Conservation (phyloP, 2,329 filamentous ascomycete genomes). For the Coniochaeta sp. region DNA sequence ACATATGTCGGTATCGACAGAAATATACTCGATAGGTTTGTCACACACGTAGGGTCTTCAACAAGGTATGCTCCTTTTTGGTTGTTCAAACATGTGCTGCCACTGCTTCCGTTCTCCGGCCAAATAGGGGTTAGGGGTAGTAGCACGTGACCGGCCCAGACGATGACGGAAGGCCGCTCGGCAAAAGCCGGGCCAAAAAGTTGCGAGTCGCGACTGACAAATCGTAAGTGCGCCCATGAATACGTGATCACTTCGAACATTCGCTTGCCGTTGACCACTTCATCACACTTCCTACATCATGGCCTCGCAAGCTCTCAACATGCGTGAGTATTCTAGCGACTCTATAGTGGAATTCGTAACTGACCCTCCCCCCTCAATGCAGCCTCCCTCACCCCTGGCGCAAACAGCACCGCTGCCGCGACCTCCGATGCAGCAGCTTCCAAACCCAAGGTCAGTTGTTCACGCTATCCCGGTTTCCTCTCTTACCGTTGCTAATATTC, state of each 20-base stretch:
- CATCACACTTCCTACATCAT: neutral
- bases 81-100: no score
- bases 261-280: neutral
- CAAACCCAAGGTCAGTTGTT: constrained; percentile 34
- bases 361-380: neutral
- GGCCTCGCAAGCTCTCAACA: constrained; percentile 1
- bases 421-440: constrained; percentile 10
- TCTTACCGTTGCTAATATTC: neutral
- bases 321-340: neutral
- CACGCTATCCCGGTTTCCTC: neutral
- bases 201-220: constrained; percentile 1
- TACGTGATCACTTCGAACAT: neutral
- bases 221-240: neutral
- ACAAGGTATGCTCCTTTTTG: no score
- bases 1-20: neutral
- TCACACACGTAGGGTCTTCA: no score
- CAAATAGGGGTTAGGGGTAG: no score
- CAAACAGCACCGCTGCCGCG: constrained; percentile 19
- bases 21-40: no score
- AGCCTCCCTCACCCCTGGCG: constrained; percentile 8
- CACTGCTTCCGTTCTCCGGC: no score
- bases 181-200: constrained; percentile 1
- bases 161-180: neutral
- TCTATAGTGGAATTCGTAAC: neutral
- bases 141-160: constrained; percentile 1